These are phyloP conservation scores for Colletotrichum phormii DNA, from an alignment of 2,329 filamentous ascomycete genomes.

Conservation along the genomic window DNA sequence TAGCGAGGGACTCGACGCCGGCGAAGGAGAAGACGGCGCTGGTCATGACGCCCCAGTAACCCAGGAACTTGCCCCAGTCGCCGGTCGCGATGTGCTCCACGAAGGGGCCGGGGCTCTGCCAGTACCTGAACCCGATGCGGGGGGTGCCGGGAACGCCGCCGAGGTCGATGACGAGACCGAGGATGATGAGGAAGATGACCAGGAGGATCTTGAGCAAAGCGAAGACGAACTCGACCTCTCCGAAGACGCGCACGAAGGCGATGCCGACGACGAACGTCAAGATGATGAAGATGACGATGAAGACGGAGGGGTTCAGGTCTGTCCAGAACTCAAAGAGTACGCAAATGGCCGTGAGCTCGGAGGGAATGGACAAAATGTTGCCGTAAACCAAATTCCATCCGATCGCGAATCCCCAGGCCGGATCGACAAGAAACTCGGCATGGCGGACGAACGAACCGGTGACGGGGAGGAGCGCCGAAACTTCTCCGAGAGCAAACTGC, in stretches of 20 bases:
- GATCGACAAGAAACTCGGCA: conserved; percentile 70
- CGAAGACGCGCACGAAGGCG: conserved; percentile 51
- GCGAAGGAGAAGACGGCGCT: conserved; percentile 42
- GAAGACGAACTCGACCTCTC: conserved; percentile 69
- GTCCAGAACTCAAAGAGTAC: conserved; percentile 43
- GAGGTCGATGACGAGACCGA: conserved; percentile 61
- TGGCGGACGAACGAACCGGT: conserved; percentile 73
- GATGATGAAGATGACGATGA: conserved; percentile 39
- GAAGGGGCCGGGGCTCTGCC: conserved; percentile 57
- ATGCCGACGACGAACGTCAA: conserved; percentile 39
- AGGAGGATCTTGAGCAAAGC: conserved; percentile 65
- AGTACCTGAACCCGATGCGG: conserved; percentile 40
- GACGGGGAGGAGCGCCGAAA: conserved; percentile 70
- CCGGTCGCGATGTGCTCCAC: conserved; percentile 67
- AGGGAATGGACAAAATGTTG: conserved; percentile 51
- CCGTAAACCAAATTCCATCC: conserved; percentile 71
- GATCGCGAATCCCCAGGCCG: conserved; percentile 67
- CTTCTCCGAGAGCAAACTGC: conserved; percentile 69
- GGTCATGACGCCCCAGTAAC: conserved; percentile 41
- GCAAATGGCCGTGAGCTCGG: conserved; percentile 42
- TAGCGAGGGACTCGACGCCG: conserved; percentile 40
- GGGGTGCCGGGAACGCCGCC: conserved; percentile 40
- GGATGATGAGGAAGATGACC: conserved; percentile 71
- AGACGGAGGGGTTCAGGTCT: conserved; percentile 38
- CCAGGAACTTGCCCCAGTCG: conserved; percentile 47